Percentiles rank a stretch among this genome's conserved stretches.
These are phyloP conservation scores for Petasospora rhodanensis DNA, from an alignment of 1,139 yeast species.

Conservation along the genomic window DNA sequence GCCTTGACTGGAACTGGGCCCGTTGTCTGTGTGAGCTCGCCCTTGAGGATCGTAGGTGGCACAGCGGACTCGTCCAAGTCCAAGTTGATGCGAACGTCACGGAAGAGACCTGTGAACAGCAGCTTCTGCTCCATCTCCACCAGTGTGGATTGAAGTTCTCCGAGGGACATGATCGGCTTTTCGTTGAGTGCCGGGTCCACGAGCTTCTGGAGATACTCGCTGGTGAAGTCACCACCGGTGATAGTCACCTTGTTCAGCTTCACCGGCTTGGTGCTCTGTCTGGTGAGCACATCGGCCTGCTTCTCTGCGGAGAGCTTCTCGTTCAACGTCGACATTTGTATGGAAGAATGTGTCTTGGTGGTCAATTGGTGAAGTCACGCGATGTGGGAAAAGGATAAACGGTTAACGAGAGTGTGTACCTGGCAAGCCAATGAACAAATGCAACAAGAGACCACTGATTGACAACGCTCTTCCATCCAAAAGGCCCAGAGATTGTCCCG, in stretches of 20 bases:
- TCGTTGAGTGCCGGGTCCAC: constrained; percentile 18
- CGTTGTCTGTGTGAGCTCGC: neutral
- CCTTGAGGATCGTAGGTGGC: constrained; percentile 5
- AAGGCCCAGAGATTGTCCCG: no score
- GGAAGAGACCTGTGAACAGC: constrained; percentile 22
- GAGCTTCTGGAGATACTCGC: constrained; percentile 18
- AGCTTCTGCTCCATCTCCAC: constrained; percentile 14
- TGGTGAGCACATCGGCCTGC: constrained; percentile 9
- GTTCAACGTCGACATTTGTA: neutral
- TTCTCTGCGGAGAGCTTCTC: constrained; percentile 1
- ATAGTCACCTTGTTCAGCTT: constrained; percentile 17
- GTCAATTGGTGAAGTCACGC: no score
- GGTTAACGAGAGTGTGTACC: no score
- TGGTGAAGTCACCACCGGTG: constrained; percentile 23
- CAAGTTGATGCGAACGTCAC: constrained; percentile 16
- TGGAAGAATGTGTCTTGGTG: no score
- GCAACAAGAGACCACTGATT: no score
- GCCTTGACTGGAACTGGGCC: constrained; percentile 27
- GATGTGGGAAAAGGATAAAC: no score
- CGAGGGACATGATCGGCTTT: constrained; percentile 11
- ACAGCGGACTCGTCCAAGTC: constrained; percentile 17
- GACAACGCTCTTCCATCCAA: no score
- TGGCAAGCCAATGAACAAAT: no score
- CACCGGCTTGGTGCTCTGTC: constrained; percentile 22
- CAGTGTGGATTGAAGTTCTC: constrained; percentile 16